Evolutionary conservation across 768 basidiomycete species (phyloP).

Genomic region (Termitomyces sp.): DNA sequence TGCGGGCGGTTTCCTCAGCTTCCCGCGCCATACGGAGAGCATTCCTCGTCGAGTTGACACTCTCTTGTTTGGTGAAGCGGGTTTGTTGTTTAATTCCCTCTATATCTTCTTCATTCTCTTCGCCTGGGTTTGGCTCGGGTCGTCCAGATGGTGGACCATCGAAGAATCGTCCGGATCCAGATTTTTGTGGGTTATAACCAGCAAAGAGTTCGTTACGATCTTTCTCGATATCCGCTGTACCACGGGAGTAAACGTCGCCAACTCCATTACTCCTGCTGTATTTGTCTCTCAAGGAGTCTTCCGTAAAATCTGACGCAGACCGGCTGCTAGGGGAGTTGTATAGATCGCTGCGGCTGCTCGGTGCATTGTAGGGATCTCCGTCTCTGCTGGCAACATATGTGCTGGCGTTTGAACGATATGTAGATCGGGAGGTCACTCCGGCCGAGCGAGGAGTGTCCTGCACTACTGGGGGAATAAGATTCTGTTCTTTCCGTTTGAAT

Average conservation of each 20-base stretch:
- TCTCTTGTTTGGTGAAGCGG: constrained; percentile 86
- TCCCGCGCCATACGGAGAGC: constrained; percentile 92
- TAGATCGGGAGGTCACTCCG: constrained; percentile 29
- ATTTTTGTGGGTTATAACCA: constrained; percentile 63
- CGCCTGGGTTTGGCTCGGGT: constrained; percentile 50
- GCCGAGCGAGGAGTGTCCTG: constrained; percentile 27
- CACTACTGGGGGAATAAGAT: constrained; percentile 63
- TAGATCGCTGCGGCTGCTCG: constrained; percentile 64
- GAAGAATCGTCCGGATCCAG: constrained; percentile 63
- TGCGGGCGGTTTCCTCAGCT: constrained; percentile 91
- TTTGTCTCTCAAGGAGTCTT: constrained; percentile 32
- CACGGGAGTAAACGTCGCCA: constrained; percentile 66
- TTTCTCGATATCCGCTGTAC: constrained; percentile 52
- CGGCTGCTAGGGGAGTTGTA: constrained; percentile 33
- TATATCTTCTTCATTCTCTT: constrained; percentile 82
- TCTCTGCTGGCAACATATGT: constrained; percentile 73
- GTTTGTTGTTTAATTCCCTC: constrained; percentile 96
- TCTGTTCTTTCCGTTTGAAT: constrained; percentile 65
- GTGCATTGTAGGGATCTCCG: constrained; percentile 37
- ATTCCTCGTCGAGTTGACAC: constrained; percentile 84
- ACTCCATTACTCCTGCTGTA: constrained; percentile 51
- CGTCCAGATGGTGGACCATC: constrained; percentile 50
- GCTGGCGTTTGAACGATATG: constrained; percentile 48
- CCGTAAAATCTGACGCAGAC: constrained; percentile 10
- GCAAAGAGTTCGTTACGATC: constrained; percentile 75